Base-by-base conservation (phyloP, 495 filamentous ascomycete genomes). In the Xylona heveae region DNA sequence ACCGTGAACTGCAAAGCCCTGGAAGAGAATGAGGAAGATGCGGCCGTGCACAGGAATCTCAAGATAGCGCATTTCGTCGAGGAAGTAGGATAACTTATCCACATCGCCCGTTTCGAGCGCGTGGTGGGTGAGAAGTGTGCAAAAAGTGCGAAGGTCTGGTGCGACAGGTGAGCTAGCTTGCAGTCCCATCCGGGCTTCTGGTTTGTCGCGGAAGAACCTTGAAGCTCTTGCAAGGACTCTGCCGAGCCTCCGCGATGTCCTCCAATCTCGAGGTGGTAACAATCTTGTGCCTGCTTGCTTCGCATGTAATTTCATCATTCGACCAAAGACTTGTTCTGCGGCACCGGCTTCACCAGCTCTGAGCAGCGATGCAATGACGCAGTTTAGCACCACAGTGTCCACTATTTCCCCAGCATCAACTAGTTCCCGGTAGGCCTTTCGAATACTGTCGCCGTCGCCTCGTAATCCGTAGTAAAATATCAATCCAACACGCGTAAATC, bases 361-460 rank as follows among this genome's bases (percentile, higher is more conserved):
- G 24, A 95, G 54, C 15, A 95, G 63, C 2, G 82, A 71, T 1
- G 68, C 59, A 36, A 93, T 77, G 41, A 94, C 61, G 37, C 74
- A 75, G 45, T 94, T 94, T 43, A 94, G 55, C 8, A 80, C 77
- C 4, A 74, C 64, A 0, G 81, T 88, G 49, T 95, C 84, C 19
- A 97, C 72, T 10, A 93, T 67, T 45, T 93, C 77, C 21, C 82
- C 83, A 0, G 67, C 66, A 26, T 74, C 54, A 19, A 93, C 74
- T 46, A 91, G 72, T 5, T 74, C 64, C 20, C 66, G 55, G 43
- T 90, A 97, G 1, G 74, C 68, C 21, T 56, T 57, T 26, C 78
- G 62, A 24, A 91, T 63, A 17, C 61, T 72, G 39, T 71, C 57
- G 3, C 68, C 62, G 47, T 93, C 72, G 19, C 58, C 53, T 37